Evolutionary conservation across 805 yeast genomes (phyloP), one percentile per base, ranked within the genome.

Genomic region (Schizosaccharomyces japonicus): DNA sequence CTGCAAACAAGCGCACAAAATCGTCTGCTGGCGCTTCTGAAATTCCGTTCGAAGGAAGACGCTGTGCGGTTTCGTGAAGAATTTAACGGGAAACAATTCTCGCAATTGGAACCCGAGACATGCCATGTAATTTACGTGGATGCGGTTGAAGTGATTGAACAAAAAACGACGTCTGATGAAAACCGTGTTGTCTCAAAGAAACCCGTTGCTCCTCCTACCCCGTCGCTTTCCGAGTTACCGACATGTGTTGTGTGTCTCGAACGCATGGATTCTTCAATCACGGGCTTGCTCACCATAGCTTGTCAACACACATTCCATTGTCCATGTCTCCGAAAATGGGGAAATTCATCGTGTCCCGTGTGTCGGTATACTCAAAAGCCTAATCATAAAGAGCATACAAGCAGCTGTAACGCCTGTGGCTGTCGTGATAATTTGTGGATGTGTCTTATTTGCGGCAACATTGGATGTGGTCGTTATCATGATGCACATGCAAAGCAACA

Each of bases 251-350:
- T 84, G 0, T 84, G 95, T 57, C 64, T 84, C 15, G 95, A 84
- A 55, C 66, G 92, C 50, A 76, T 84, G 78, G 95, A 84, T 57
- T 67, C 84, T 1, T 72, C 71, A 21, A 66, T 79, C 3, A 75
- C 93, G 0, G 95, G 95, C 0, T 65, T 84, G 8, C 63, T 83
- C 4, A 85, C 95, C 0, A 84, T 81, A 30, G 84, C 90, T 1
- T 85, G 95, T 52, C 94, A 82, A 58, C 95, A 84, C 58, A 81
- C 94, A 0, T 84, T 82, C 60, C 95, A 84, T 59, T 84, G 94
- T 54, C 79, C 73, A 54, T 85, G 95, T 58, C 65, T 84, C 47
- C 75, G 82, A 44, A 80, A 78, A 60, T 84, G 95, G 95, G 73
- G 72, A 49, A 94, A 83, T 34, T 50, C 47, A 29, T 73, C 80